Evolutionary conservation across 2,329 filamentous ascomycete genomes (phyloP), one percentile per base, ranked within the genome.

Genomic region (Taxawa tesnikishii): DNA sequence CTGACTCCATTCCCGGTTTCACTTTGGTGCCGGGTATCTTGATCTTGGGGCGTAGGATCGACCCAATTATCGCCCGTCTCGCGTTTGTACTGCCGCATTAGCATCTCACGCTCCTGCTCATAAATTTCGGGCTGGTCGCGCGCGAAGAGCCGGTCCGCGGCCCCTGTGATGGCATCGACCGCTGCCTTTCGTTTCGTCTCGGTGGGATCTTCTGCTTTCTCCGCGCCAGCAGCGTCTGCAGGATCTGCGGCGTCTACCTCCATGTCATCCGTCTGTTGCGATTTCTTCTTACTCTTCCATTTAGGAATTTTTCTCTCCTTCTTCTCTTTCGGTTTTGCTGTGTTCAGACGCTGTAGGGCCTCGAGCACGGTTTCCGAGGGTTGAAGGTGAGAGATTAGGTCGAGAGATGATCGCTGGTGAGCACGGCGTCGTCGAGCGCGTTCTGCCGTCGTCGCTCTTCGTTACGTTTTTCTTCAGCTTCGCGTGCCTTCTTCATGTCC

Each of bases 51-150:
- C 12, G 49, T 51, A 15, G 55, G 49, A 28, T 58, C 48, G 26
- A 75, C 61, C 90, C 90, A 98, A 6, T 80, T 73, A 46, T 94
- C 84, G 19, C 87, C 87, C 0, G 84, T 84, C 55, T 94, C 87
- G 31, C 76, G 75, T 41, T 72, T 71, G 54, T 85, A 96, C 52
- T 88, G 80, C 19, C 90, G 70, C 33, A 87, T 74, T 16, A 98
- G 68, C 38, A 79, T 56, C 56, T 96, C 90, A 36, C 87, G 71
- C 52, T 92, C 83, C 27, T 78, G 70, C 36, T 96, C 85, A 58
- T 96, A 98, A 30, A 96, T 78, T n/a, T 96, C 84, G 2, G 77
- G 73, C 41, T 88, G 75, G 13, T 87, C 87, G 34, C 88, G 69
- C 17, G 78, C 79, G 32, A 94, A 72, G 1, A 98, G 65, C 40